Evolutionary conservation across 345 rosid species (phyloP), one percentile per base, ranked within the genome.

Genomic region (Leavenworthia alabamica): DNA sequence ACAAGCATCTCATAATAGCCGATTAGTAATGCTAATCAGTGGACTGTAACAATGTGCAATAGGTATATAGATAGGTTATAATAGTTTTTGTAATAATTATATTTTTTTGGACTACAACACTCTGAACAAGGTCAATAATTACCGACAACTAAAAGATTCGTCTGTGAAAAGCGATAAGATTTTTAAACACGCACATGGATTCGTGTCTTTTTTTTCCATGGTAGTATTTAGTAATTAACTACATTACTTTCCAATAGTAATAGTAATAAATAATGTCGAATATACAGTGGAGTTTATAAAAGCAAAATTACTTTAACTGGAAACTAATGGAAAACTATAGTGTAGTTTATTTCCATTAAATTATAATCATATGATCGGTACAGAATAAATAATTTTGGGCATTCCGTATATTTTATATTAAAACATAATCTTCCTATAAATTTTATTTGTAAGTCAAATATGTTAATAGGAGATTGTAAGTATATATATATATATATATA

Each of bases 121-220:
- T 31, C 17, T 51, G 49, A 32, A 31, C 24, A 51, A 42, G n/a
- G 41, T 52, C 2, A 0, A 60, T 17, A 50, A 59, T 60, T 59
- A 59, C 66, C 28, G 50, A 57, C 51, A 29, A 11, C 32, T 26
- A 36, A 26, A 29, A 27, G 10, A 7, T 59, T 42, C 31, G 39
- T 23, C 53, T 31, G 53, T 15, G 14, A 16, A 41, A 59, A 23
- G 50, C 29, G 22, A 9, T 0, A 40, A 20, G 4, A 10, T 10
- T 8, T 29, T 7, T 1, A 14, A 50, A 68, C 27, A 29, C 40
- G 60, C 66, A 68, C 73, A 51, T 42, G 66, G 45, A 16, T n/a
- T 1, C 28, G 23, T 49, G 2, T 47, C 23, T 19, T 22, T 53
- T 48, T 14, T 15, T 31, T 42, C 15, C 3, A 6, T n/a, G n/a